Percentiles rank a stretch among this genome's conserved stretches.
Evolutionary conservation across 805 yeast genomes (phyloP).

Genomic region (Candida endomychidarum): DNA sequence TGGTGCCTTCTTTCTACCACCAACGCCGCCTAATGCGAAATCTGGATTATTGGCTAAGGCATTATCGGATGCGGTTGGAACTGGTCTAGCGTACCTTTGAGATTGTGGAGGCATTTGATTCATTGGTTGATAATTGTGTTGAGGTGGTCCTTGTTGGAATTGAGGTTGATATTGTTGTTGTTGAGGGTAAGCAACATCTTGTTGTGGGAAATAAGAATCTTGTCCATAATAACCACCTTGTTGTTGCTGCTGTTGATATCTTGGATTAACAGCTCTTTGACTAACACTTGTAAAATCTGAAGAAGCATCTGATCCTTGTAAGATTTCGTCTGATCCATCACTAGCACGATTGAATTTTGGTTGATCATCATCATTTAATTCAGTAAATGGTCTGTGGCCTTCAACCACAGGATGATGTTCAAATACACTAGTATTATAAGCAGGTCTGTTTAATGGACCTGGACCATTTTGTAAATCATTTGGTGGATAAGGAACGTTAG

Average conservation of each 20-base stretch:
- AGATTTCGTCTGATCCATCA: constrained; percentile 12
- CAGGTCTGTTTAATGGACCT: constrained; percentile 20
- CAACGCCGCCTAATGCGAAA: constrained; percentile 29
- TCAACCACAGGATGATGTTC: constrained; percentile 47
- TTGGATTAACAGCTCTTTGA: constrained; percentile 70
- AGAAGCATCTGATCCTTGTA: constrained; percentile 38
- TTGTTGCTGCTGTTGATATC: constrained; percentile 35
- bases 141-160: constrained; percentile 21
- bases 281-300: constrained; percentile 80
- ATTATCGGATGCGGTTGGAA: constrained; percentile 37
- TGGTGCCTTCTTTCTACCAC: constrained; percentile 13
- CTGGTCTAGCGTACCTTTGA: constrained; percentile 18
- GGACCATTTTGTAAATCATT: constrained; percentile 13
- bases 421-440: constrained; percentile 31
- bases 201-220: constrained; percentile 19
- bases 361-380: constrained; percentile 29
- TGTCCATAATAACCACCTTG: constrained; percentile 17
- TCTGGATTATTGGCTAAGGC: constrained; percentile 42
- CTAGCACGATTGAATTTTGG: constrained; percentile 11
- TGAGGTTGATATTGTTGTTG: constrained; percentile 23
- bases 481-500: constrained; percentile 22
- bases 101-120: constrained; percentile 7
- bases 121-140: constrained; percentile 14
- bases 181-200: constrained; percentile 14
- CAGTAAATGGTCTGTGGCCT: constrained; percentile 47